Percentiles rank a stretch among this genome's conserved stretches.
These are phyloP conservation scores for Cryphonectria radicalis DNA, from an alignment of 2,329 filamentous ascomycete species.

Conservation along the genomic window DNA sequence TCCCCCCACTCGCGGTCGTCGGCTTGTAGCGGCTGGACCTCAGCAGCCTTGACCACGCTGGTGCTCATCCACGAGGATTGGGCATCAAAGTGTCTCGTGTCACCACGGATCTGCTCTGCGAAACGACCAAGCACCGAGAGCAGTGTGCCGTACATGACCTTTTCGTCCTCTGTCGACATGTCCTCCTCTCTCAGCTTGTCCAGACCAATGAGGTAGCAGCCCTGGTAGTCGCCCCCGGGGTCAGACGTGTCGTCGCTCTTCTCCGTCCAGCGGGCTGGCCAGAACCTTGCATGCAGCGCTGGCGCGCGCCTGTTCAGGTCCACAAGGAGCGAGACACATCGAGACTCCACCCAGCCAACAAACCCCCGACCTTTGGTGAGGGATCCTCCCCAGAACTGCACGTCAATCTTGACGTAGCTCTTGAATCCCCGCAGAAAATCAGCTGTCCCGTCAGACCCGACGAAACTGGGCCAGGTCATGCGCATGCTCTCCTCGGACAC, in stretches of 20 bases:
- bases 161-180: constrained; percentile 46
- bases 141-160: constrained; percentile 48
- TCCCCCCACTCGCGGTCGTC: constrained; percentile 56
- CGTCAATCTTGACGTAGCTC: constrained; percentile 63
- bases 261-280: constrained; percentile 64
- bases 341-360: constrained; percentile 67
- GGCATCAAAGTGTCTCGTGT: constrained; percentile 54
- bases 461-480: constrained; percentile 50
- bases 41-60: constrained; percentile 42
- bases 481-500: constrained; percentile 41
- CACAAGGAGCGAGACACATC: constrained; percentile 60
- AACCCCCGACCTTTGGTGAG: constrained; percentile 57
- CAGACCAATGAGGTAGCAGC: constrained; percentile 66
- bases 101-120: constrained; percentile 50
- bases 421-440: constrained; percentile 58
- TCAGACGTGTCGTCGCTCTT: constrained; percentile 32
- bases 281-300: constrained; percentile 59
- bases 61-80: constrained; percentile 54
- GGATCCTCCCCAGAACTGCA: constrained; percentile 68
- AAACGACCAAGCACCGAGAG: constrained; percentile 51
- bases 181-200: constrained; percentile 36
- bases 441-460: constrained; percentile 39
- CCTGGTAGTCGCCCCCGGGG: constrained; percentile 59
- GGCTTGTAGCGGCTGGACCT: constrained; percentile 48
- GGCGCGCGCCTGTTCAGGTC: constrained; percentile 60